These are phyloP conservation scores for Isatis tinctoria DNA, from an alignment of 345 rosid genomes.

Conservation along the genomic window DNA sequence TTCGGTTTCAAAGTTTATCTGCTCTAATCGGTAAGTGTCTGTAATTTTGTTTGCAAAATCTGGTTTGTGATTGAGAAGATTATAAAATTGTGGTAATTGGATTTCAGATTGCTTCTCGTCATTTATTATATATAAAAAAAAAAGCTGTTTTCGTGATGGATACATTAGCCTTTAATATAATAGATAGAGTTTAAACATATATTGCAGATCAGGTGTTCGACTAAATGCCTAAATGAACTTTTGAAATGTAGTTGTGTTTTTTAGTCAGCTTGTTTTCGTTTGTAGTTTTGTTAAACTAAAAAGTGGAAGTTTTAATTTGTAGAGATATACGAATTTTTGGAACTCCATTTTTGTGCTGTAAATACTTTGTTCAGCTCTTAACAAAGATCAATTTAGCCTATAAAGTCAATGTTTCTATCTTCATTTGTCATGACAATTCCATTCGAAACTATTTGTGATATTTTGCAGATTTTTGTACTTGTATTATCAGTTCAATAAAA, in stretches of 20 bases:
- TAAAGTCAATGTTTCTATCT: not conserved
- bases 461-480: too few relatives aligned
- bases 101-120: not conserved
- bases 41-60: not conserved
- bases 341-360: too few relatives aligned
- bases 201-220: not conserved
- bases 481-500: too few relatives aligned
- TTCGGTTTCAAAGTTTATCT: not conserved
- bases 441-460: not conserved
- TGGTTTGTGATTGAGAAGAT: not conserved
- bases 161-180: not conserved
- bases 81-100: not conserved
- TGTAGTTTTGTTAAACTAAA: too few relatives aligned
- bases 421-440: not conserved
- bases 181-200: not conserved
- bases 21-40: not conserved
- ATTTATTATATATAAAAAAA: too few relatives aligned
- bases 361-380: too few relatives aligned
- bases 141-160: not conserved
- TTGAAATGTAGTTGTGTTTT: not conserved
- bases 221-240: not conserved
- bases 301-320: too few relatives aligned
- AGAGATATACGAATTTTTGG: too few relatives aligned
- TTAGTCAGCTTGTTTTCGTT: not conserved
- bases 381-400: not conserved